Evolutionary conservation across 2,329 filamentous ascomycete species (phyloP).

Genomic region (Hypoxylon sp.): DNA sequence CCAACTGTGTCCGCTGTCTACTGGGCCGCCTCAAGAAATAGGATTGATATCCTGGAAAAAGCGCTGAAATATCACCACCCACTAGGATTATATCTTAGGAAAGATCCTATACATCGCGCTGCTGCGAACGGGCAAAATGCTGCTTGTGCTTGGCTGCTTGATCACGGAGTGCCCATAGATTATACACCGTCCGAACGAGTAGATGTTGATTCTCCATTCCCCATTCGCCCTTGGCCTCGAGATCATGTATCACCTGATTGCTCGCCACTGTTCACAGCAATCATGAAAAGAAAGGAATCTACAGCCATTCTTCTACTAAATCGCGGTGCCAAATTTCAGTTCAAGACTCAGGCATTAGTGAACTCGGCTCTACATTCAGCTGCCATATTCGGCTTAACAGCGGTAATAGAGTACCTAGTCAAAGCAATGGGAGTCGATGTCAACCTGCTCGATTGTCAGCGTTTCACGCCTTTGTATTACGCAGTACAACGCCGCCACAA

Average conservation of each 20-base stretch:
- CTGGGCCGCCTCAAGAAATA: constrained; percentile 18
- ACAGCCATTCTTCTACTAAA: constrained; percentile 21
- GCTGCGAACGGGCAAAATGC: constrained; percentile 1
- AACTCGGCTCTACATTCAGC: constrained; percentile 28
- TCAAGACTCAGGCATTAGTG: not conserved
- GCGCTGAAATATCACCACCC: constrained; percentile 12
- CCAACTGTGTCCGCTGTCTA: constrained; percentile 1
- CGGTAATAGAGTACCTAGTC: constrained; percentile 20
- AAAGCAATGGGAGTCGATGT: constrained; percentile 19
- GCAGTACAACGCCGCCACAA: constrained; percentile 1
- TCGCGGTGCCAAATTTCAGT: constrained; percentile 23
- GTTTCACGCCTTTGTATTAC: constrained; percentile 15
- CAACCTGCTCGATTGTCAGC: not conserved
- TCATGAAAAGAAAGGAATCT: not conserved
- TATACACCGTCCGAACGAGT: not conserved
- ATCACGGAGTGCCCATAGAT: constrained; percentile 32
- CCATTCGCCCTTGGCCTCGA: not conserved
- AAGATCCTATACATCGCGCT: constrained; percentile 16
- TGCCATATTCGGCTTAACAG: not conserved
- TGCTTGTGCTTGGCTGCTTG: constrained; percentile 27
- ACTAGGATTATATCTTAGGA: not conserved
- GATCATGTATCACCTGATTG: not conserved
- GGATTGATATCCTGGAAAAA: constrained; percentile 36
- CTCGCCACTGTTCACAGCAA: constrained; percentile 25
- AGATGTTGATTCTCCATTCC: constrained; percentile 8